A percentile compares a stretch with the other conserved stretches of the same genome.
These are phyloP conservation scores for Lactarius deliciosus DNA, from an alignment of 768 basidiomycete genomes.

Conservation along the genomic window DNA sequence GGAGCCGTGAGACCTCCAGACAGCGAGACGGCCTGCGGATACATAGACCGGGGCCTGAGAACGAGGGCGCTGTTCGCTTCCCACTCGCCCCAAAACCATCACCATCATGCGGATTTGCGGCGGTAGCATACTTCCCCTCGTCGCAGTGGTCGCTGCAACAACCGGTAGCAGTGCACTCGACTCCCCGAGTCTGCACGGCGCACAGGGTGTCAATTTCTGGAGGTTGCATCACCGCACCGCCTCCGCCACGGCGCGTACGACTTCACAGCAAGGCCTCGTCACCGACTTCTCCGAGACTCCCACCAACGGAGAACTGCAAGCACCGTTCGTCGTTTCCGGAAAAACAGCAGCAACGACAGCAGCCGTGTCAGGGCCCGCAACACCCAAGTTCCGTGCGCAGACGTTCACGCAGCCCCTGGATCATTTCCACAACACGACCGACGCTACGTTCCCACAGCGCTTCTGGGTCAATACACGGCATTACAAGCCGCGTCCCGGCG, in stretches of 20 bases:
- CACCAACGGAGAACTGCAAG: conserved; percentile 4
- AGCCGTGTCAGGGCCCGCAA: not conserved
- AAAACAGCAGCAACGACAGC: not conserved
- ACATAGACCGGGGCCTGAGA: not conserved
- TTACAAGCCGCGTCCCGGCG: conserved; percentile 67
- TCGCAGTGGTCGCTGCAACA: not conserved
- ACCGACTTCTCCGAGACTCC: not conserved
- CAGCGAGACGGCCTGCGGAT: not conserved
- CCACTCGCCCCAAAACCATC: not conserved
- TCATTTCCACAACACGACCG: conserved; percentile 59
- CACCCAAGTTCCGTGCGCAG: conserved; percentile 47
- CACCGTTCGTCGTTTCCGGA: not conserved
- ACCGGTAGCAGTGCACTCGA: not conserved
- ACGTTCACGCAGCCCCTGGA: conserved; percentile 87
- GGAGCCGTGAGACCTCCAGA: not conserved
- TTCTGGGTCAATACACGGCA: conserved; percentile 90
- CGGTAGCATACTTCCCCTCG: not conserved
- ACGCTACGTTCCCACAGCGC: conserved; percentile 75
- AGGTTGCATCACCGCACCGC: not conserved
- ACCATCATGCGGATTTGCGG: not conserved
- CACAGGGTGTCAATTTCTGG: conserved; percentile 1
- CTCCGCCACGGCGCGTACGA: not conserved
- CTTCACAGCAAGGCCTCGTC: not conserved
- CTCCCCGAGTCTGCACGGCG: not conserved
- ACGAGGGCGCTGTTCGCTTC: not conserved